Percentiles rank a stretch among this genome's conserved stretches.
Evolutionary conservation across 768 basidiomycete genomes (phyloP).

Genomic region (Phaeotremella fagi): DNA sequence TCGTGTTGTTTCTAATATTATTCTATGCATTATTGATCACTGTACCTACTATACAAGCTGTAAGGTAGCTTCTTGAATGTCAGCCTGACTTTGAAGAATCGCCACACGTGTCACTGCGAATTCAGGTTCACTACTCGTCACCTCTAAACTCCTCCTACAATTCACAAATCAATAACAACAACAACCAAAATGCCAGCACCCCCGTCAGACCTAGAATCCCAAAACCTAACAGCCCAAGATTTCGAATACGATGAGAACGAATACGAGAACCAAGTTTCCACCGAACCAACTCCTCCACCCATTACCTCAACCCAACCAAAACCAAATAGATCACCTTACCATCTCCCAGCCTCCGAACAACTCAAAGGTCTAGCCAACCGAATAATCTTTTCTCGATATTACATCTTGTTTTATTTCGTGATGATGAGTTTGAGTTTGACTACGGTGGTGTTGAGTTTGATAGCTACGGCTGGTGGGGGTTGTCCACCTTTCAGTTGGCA

Average conservation of each 20-base stretch:
- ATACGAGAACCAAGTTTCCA: background rate
- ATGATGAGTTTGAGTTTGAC: constrained; percentile 47
- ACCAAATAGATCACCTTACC: constrained; percentile 35
- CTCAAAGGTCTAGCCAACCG: constrained; percentile 45
- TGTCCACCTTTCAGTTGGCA: constrained; percentile 46
- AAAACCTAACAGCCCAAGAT: constrained; percentile 12
- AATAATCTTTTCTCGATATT: constrained; percentile 47
- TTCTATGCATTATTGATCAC: too few relatives aligned
- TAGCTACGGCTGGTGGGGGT: constrained; percentile 30
- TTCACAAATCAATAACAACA: too few relatives aligned
- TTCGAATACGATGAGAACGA: constrained; percentile 24
- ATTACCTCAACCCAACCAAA: background rate
- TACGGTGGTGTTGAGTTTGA: constrained; percentile 44
- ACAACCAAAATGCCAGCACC: background rate
- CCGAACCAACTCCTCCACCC: background rate
- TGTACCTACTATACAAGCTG: too few relatives aligned
- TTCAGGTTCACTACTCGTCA: too few relatives aligned
- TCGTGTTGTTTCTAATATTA: too few relatives aligned
- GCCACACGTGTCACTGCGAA: too few relatives aligned
- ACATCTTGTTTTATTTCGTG: constrained; percentile 45
- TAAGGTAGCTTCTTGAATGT: too few relatives aligned
- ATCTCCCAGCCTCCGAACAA: constrained; percentile 39
- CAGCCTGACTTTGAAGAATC: too few relatives aligned
- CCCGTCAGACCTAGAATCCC: background rate
- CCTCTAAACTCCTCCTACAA: too few relatives aligned